A percentile compares a stretch with the other conserved stretches of the same genome.
Conservation (phyloP, 2,329 filamentous ascomycete genomes). For the Colletotrichum musae region DNA sequence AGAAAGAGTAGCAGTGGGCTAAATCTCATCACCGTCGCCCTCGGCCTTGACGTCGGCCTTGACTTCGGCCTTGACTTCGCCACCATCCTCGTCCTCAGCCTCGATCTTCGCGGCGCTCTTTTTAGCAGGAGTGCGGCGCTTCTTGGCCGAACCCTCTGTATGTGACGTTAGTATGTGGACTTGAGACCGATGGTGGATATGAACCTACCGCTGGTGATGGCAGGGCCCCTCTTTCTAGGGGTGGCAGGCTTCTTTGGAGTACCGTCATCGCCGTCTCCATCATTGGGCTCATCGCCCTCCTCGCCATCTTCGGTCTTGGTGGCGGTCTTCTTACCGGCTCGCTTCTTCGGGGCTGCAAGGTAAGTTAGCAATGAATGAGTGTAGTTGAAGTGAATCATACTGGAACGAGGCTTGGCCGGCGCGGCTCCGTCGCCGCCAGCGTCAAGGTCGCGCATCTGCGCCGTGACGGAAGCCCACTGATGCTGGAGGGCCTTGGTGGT, state of each 20-base stretch:
- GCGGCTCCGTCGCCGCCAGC: slow-evolving; percentile 28
- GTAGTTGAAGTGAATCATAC: background rate
- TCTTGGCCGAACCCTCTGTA: slow-evolving; percentile 27
- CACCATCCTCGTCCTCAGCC: slow-evolving; percentile 14
- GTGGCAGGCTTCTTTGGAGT: slow-evolving; percentile 17
- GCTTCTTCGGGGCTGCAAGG: slow-evolving; percentile 42
- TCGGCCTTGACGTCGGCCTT: slow-evolving; percentile 49
- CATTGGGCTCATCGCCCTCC: slow-evolving; percentile 10
- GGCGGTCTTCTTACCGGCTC: slow-evolving; percentile 43
- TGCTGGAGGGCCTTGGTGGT: slow-evolving; percentile 56
- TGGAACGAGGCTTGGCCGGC: slow-evolving; percentile 24
- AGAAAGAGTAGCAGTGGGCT: background rate
- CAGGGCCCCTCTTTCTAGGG: slow-evolving; percentile 27
- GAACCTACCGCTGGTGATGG: slow-evolving; percentile 15
- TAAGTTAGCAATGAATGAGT: background rate
- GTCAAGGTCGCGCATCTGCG: slow-evolving; percentile 54
- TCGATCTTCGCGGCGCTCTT: slow-evolving; percentile 41
- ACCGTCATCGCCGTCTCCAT: slow-evolving; percentile 4
- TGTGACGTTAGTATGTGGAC: background rate
- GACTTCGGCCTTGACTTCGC: background rate
- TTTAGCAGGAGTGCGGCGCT: slow-evolving; percentile 37
- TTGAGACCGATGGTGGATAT: background rate
- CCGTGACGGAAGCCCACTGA: slow-evolving; percentile 55
- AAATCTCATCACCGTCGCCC: slow-evolving; percentile 56
- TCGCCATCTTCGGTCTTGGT: slow-evolving; percentile 1